These are phyloP conservation scores for Limnanthes douglasii DNA, from an alignment of 345 rosid species.

Conservation along the genomic window DNA sequence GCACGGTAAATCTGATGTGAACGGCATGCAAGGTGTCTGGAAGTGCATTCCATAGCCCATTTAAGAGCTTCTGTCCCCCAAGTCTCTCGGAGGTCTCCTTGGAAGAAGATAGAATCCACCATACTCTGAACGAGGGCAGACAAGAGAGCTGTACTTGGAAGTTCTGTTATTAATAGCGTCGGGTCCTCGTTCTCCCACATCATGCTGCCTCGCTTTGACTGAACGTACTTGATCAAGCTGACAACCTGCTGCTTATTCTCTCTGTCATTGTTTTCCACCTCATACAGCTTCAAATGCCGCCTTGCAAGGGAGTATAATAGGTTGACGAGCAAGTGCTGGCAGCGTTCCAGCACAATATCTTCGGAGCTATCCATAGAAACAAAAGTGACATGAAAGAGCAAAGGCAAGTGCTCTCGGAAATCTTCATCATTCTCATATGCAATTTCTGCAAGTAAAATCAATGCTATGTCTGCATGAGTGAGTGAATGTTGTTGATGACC, in stretches of 20 bases:
- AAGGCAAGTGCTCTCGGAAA: conserved; percentile 94
- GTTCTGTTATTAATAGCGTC: conserved; percentile 64
- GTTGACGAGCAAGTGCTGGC: conserved; percentile 97
- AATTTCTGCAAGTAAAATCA: conserved; percentile 91
- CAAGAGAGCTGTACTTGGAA: conserved; percentile 91
- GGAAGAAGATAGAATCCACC: conserved; percentile 99
- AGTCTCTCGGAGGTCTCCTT: conserved; percentile 98
- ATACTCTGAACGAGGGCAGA: conserved; percentile 97
- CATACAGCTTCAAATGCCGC: conserved; percentile 92
- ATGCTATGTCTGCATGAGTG: conserved; percentile 96
- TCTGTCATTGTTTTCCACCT: conserved; percentile 89
- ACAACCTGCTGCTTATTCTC: conserved; percentile 97
- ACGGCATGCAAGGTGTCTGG: conserved; percentile 98
- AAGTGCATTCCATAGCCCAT: conserved; percentile 99
- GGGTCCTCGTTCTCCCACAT: conserved; percentile 99
- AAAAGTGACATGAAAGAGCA: conserved; percentile 95
- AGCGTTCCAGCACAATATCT: conserved; percentile 94
- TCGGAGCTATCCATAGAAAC: conserved; percentile 99
- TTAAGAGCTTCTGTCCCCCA: conserved; percentile 98
- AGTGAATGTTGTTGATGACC: conserved; percentile 98
- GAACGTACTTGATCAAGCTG: conserved; percentile 92
- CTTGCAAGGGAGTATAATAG: conserved; percentile 93
- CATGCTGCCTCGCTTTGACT: conserved; percentile 98
- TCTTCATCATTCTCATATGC: conserved; percentile 99
- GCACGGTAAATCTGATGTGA: conserved; percentile 99